Conservation (phyloP, 139 green algal species). For the Chlamydomonas sp. region DNA sequence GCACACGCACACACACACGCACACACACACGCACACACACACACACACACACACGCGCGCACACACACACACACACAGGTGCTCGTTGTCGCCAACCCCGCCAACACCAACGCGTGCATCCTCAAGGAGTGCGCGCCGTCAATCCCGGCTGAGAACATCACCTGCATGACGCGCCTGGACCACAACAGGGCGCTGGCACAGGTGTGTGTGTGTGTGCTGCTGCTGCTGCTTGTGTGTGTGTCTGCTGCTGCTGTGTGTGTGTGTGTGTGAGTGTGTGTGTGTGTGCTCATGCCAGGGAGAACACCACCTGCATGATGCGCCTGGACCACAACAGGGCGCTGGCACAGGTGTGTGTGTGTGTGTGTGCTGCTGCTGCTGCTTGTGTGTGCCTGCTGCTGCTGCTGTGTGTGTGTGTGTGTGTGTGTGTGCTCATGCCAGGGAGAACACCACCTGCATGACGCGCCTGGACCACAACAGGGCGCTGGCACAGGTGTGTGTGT, state of each 20-base stretch:
- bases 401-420: too few species aligned
- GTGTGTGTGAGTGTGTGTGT: too few species aligned
- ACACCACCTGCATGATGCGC: too few species aligned
- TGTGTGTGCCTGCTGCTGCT: too few species aligned
- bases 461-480: constrained; percentile 94
- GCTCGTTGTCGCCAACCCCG: constrained; percentile 92
- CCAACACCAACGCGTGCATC: constrained; percentile 92
- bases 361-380: too few species aligned
- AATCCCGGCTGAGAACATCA: constrained; percentile 87
- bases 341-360: too few species aligned
- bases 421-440: too few species aligned
- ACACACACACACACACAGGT: constrained; percentile 58
- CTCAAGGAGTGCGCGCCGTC: constrained; percentile 72
- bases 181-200: constrained; percentile 92
- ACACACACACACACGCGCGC: too few species aligned
- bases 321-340: too few species aligned
- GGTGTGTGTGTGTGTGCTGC: constrained; percentile 23
- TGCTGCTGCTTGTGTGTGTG: background rate
- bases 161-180: constrained; percentile 85
- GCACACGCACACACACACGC: background rate
- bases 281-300: too few species aligned
- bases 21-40: too few species aligned
- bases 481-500: constrained; percentile 60
- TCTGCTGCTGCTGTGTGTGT: too few species aligned
- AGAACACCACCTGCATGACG: constrained; percentile 91